phyloP scores from a whole-genome alignment of 805 yeast species.

The Spathaspora girioi region DNA sequence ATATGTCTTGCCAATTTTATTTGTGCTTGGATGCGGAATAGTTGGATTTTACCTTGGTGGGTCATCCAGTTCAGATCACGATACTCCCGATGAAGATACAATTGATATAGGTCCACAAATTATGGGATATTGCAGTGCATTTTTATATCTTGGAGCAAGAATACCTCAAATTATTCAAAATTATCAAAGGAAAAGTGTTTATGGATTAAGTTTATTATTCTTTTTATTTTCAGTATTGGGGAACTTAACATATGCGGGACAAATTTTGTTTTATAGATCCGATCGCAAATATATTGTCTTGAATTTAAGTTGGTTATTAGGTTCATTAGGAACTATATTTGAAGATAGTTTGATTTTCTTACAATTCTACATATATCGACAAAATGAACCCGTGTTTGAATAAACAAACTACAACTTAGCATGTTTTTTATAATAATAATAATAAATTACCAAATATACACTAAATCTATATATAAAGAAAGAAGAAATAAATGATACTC shows the following conservation, averaged over 20 bases:
- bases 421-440: neutral
- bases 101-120: conserved; percentile 56
- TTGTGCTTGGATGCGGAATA: conserved; percentile 61
- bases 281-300: conserved; percentile 57
- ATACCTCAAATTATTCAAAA: conserved; percentile 85
- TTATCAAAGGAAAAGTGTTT: conserved; percentile 69
- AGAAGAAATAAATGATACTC: neutral
- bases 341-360: conserved; percentile 65
- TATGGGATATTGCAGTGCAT: conserved; percentile 68
- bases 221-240: conserved; percentile 73
- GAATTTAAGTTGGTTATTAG: conserved; percentile 74
- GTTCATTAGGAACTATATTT: conserved; percentile 71
- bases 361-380: conserved; percentile 63
- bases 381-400: conserved; percentile 9
- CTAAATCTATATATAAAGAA: neutral
- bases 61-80: conserved; percentile 13
- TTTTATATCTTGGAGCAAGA: conserved; percentile 66
- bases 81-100: conserved; percentile 20
- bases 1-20: conserved; percentile 54
- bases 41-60: conserved; percentile 56
- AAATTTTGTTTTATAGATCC: conserved; percentile 61
- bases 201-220: conserved; percentile 81
- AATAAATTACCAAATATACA: neutral
- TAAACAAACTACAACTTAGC: neutral
- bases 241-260: conserved; percentile 71